Evolutionary conservation across 108 stramenopile genomes (phyloP), one percentile per base, ranked within the genome.

Genomic region (Stephanodiscus minutulus): DNA sequence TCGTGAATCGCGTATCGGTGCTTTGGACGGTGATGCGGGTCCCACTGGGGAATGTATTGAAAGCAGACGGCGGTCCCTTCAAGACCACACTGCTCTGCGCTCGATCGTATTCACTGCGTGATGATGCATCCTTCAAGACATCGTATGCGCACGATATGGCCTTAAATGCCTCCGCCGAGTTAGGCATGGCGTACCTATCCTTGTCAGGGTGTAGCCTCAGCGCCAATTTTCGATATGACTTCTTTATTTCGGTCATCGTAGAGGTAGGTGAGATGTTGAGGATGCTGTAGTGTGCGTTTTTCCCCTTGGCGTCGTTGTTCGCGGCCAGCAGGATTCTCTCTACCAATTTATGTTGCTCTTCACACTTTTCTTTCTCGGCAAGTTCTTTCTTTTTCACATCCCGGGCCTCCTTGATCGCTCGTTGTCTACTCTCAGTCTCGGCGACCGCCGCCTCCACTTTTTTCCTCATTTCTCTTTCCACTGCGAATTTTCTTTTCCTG

Each of bases 191-290:
- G 29, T 60, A 60, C 59, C n/a, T 35, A 15, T 60, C 35, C 39
- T 60, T 60, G n/a, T 60, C 59, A 6, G 59, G 59, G 35, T 60
- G 59, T 10, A 60, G 36, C 35, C 9, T 37, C 11, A 97, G 64
- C 10, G 86, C 86, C 20, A 90, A 52, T 53, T 87, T 87, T 13
- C 86, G 80, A 49, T 84, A 87, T 12, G 89, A 85, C 72, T 87
- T 90, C 68, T 81, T 90, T 25, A 90, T 86, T 36, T 84, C 81
- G 11, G 77, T 63, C 4, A 67, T 75, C 3, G 84, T 52, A 25
- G 79, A 82, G 1, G 36, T 48, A 28, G 64, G 33, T 7, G 53
- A 11, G 46, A 89, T 59, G 6, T 82, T 86, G 29, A 89, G 61
- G 17, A 81, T 54, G 17, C 83, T 61, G 64, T 85, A 89, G 59